Percentiles rank a stretch among this genome's conserved stretches.
Evolutionary conservation across 176 grass and related monocot genomes (phyloP).

Genomic region (Bothriochloa decipiens): DNA sequence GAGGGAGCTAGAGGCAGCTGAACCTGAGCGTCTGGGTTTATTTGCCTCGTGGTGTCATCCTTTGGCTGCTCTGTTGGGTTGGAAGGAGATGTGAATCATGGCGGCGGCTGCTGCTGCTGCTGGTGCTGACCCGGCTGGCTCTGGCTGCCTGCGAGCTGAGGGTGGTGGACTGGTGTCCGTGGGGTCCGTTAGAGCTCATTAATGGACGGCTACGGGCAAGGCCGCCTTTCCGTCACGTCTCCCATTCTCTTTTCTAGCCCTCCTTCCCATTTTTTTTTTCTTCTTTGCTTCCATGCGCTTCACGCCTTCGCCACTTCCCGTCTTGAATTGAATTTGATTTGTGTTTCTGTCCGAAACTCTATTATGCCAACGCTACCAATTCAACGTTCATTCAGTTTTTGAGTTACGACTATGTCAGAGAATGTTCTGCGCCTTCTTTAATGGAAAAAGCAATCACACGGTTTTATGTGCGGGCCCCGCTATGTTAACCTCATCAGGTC

Average conservation of each 20-base stretch:
- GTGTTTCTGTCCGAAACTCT: not conserved
- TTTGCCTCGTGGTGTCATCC: constrained; percentile 26
- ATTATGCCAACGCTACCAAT: not conserved
- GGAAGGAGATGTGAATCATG: constrained; percentile 47
- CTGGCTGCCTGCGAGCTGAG: constrained; percentile 38
- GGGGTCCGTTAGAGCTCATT: constrained; percentile 49
- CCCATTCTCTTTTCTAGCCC: not conserved
- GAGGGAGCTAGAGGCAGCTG: not conserved
- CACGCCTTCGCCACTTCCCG: not conserved
- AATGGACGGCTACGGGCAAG: constrained; percentile 22
- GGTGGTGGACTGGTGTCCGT: constrained; percentile 37
- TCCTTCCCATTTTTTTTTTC: not conserved
- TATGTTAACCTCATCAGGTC: not conserved
- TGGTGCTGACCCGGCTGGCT: not conserved
- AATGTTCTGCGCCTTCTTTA: not conserved
- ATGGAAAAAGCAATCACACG: not conserved
- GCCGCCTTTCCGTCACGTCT: constrained; percentile 8
- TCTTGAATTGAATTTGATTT: not conserved
- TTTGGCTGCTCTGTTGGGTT: constrained; percentile 10
- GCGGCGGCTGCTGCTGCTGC: not conserved
- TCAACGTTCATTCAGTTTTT: not conserved
- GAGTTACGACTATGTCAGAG: not conserved
- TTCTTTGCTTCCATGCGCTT: constrained; percentile 18
- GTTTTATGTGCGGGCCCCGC: not conserved
- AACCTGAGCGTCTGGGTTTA: not conserved